Conservation (phyloP, 768 basidiomycete genomes). For the Lentinus brumalis region DNA sequence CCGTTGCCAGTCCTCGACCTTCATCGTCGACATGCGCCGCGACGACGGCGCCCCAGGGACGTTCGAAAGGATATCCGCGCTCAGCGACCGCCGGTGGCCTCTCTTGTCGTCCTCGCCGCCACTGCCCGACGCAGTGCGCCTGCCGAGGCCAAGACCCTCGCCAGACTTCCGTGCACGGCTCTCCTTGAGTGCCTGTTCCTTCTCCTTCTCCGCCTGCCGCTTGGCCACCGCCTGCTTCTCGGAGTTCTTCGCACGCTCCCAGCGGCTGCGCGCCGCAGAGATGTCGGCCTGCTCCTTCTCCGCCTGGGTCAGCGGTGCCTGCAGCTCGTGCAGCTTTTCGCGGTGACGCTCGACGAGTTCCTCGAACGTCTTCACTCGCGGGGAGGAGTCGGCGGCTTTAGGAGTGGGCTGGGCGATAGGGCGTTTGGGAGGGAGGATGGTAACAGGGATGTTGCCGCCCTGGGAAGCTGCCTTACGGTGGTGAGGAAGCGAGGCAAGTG, state of each 20-base stretch:
- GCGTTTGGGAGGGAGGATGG: constrained; percentile 48
- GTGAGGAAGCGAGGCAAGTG: constrained; percentile 32
- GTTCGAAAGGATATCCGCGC: constrained; percentile 60
- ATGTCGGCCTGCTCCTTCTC: constrained; percentile 78
- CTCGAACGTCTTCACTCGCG: constrained; percentile 77
- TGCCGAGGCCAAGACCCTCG: constrained; percentile 7
- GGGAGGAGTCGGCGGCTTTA: constrained; percentile 43
- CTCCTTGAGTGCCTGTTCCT: constrained; percentile 48
- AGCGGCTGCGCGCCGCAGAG: constrained; percentile 73
- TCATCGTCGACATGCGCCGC: constrained; percentile 70
- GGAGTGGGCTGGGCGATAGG: constrained; percentile 42
- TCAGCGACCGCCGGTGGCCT: constrained; percentile 47
- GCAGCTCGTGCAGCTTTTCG: constrained; percentile 79
- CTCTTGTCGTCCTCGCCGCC: constrained; percentile 14
- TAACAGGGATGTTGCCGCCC: constrained; percentile 42
- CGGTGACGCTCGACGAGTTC: constrained; percentile 86
- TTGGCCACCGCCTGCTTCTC: constrained; percentile 77
- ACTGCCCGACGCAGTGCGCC: not conserved
- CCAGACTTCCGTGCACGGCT: constrained; percentile 14
- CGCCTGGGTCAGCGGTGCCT: constrained; percentile 81
- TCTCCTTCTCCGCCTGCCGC: constrained; percentile 72
- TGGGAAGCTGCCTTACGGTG: constrained; percentile 28
- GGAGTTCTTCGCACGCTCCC: constrained; percentile 74
- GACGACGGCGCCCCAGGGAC: constrained; percentile 45
- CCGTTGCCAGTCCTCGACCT: constrained; percentile 86